Percentiles rank a stretch among this genome's conserved stretches.
These are phyloP conservation scores for Nymphaea thermarum DNA, from an alignment of 164 flowering plant genomes.

Conservation along the genomic window DNA sequence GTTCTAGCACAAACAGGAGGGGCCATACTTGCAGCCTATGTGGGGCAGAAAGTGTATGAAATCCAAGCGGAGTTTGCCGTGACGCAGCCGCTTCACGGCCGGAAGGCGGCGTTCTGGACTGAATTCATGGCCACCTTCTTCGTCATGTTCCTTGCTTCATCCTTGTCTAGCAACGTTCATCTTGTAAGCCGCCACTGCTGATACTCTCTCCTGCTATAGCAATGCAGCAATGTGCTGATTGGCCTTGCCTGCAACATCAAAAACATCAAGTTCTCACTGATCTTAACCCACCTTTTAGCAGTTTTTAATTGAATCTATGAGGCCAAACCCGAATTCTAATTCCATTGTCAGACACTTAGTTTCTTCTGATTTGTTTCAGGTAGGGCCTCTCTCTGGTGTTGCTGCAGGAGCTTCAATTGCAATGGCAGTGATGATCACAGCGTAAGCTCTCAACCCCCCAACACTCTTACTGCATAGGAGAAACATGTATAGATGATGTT, in stretches of 20 bases:
- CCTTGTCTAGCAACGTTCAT: constrained; percentile 25
- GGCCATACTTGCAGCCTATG: constrained; percentile 40
- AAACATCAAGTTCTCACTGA: too few species aligned
- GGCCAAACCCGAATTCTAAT: too few species aligned
- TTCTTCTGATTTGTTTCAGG: constrained; percentile 18
- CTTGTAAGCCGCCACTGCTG: constrained; percentile 25
- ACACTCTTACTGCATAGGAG: too few species aligned
- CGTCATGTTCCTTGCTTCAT: constrained; percentile 45
- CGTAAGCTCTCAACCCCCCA: constrained; percentile 20
- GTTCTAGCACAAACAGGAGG: constrained; percentile 53
- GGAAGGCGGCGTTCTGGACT: constrained; percentile 49
- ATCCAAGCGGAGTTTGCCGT: constrained; percentile 33
- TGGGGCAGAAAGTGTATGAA: constrained; percentile 35
- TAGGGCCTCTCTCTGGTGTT: constrained; percentile 41
- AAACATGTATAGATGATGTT: too few species aligned
- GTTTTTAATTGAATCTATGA: too few species aligned
- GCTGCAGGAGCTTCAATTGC: constrained; percentile 46
- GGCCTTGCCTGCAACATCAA: too few species aligned
- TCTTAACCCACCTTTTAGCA: too few species aligned
- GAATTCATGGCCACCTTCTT: constrained; percentile 65
- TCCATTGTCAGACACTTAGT: too few species aligned
- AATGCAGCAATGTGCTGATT: too few species aligned
- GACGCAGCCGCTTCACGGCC: constrained; percentile 44
- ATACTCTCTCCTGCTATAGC: too few species aligned
- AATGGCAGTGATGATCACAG: constrained; percentile 61